These are phyloP conservation scores for Torulaspora microellipsoides DNA, from an alignment of 805 yeast species.

Conservation along the genomic window DNA sequence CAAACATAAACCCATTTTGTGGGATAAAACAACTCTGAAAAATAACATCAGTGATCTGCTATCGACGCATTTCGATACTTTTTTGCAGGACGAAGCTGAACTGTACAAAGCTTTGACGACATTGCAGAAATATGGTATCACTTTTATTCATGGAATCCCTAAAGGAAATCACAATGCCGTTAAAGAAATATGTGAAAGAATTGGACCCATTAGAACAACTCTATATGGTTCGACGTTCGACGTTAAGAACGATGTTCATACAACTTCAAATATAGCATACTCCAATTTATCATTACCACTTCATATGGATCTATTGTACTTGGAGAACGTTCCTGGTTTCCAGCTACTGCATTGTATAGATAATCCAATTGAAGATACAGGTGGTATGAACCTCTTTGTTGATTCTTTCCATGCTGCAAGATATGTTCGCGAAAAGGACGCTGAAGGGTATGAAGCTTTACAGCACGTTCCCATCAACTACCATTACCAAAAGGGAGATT, in stretches of 20 bases:
- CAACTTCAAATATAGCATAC: slow-evolving; percentile 65
- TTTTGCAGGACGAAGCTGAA: slow-evolving; percentile 33
- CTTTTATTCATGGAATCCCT: slow-evolving; percentile 52
- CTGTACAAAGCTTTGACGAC: slow-evolving; percentile 41
- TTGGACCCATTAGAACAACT: slow-evolving; percentile 67
- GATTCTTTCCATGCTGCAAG: slow-evolving; percentile 67
- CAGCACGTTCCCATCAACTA: slow-evolving; percentile 60
- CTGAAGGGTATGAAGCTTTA: slow-evolving; percentile 59
- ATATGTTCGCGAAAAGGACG: slow-evolving; percentile 50
- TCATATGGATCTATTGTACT: slow-evolving; percentile 73
- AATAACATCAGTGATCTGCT: slow-evolving; percentile 27
- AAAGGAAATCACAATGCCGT: slow-evolving; percentile 35
- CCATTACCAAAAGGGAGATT: slow-evolving; percentile 59
- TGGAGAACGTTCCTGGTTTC: slow-evolving; percentile 78
- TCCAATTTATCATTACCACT: slow-evolving; percentile 61
- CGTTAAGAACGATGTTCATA: slow-evolving; percentile 46
- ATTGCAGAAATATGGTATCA: slow-evolving; percentile 53
- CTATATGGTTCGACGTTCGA: slow-evolving; percentile 71
- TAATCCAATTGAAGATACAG: slow-evolving; percentile 40
- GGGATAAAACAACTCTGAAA: slow-evolving; percentile 37
- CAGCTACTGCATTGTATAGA: slow-evolving; percentile 61
- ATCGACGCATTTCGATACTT: slow-evolving; percentile 39
- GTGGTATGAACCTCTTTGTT: slow-evolving; percentile 62
- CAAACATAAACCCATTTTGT: slow-evolving; percentile 35
- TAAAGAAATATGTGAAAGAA: slow-evolving; percentile 45